A percentile compares a stretch with the other conserved stretches of the same genome.
Evolutionary conservation across 805 yeast species (phyloP).

Genomic region (Trichomonascus vanleenenianus): DNA sequence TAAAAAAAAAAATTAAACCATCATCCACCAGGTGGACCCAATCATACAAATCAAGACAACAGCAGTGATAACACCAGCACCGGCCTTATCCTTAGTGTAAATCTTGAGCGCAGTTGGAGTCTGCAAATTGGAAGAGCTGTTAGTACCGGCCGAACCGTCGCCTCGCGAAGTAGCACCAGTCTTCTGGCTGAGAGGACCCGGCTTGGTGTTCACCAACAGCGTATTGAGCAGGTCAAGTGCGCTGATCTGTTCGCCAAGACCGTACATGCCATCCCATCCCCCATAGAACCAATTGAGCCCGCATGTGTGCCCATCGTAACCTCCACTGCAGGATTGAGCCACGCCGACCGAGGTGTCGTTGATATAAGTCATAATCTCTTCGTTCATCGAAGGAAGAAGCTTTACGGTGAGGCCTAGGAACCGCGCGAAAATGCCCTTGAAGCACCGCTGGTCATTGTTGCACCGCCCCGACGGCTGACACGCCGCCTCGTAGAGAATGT

Average conservation of each 20-base stretch:
- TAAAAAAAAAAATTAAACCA: conserved; percentile 13
- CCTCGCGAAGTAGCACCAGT: conserved; percentile 70
- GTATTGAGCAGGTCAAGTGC: conserved; percentile 59
- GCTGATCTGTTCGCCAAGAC: conserved; percentile 78
- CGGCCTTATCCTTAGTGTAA: conserved; percentile 64
- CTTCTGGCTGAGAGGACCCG: conserved; percentile 52
- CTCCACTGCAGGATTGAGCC: conserved; percentile 73
- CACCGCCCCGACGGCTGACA: conserved; percentile 54
- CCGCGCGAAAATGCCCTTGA: conserved; percentile 62
- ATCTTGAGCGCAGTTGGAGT: conserved; percentile 32
- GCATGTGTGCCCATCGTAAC: conserved; percentile 73
- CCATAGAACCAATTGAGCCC: conserved; percentile 60
- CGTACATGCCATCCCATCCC: conserved; percentile 61
- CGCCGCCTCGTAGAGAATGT: conserved; percentile 61
- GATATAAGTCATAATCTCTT: conserved; percentile 39
- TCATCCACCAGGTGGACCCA: conserved; percentile 77
- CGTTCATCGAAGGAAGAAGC: conserved; percentile 48
- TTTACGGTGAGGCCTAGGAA: conserved; percentile 56
- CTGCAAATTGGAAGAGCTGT: conserved; percentile 17
- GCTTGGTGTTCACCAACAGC: conserved; percentile 25
- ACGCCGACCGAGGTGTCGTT: conserved; percentile 59
- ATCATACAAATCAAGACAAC: conserved; percentile 51
- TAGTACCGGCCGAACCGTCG: conserved; percentile 60
- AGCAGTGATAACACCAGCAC: conserved; percentile 85
- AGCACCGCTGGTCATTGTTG: conserved; percentile 67